phyloP scores from a whole-genome alignment of 441 rosid species.

The Euphorbia celastroides region DNA sequence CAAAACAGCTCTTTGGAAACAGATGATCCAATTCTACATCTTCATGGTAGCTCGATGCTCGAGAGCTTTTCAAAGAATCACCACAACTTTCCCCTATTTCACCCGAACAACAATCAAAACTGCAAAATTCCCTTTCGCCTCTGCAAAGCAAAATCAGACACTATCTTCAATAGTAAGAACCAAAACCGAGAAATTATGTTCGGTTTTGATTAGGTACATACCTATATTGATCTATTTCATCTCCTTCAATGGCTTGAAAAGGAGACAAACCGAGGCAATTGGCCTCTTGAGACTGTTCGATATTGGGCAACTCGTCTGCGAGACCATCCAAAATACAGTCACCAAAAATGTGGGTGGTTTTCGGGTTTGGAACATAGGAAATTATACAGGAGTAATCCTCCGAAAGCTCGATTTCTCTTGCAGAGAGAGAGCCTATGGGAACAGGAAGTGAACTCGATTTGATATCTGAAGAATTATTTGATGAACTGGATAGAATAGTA shows the following conservation, averaged over 20 bases:
- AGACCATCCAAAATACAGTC: conserved; percentile 55
- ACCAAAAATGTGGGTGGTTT: conserved; percentile 44
- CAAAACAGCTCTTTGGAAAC: conserved; percentile 24
- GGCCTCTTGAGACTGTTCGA: conserved; percentile 25
- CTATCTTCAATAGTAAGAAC: not conserved
- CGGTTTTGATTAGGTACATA: conserved; percentile 15
- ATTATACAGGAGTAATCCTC: conserved; percentile 59
- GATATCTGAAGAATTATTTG: conserved; percentile 22
- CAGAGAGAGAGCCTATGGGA: conserved; percentile 36
- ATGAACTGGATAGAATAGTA: conserved; percentile 20
- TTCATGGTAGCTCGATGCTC: conserved; percentile 36
- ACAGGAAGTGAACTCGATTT: conserved; percentile 37
- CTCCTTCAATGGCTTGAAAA: conserved; percentile 19
- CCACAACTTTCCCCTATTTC: conserved; percentile 20
- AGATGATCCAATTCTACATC: conserved; percentile 23
- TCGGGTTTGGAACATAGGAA: conserved; percentile 66
- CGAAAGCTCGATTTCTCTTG: conserved; percentile 45
- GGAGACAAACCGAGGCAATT: conserved; percentile 16
- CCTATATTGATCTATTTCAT: conserved; percentile 34
- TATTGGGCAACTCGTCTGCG: conserved; percentile 31
- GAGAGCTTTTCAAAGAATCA: conserved; percentile 25
- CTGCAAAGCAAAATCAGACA: conserved; percentile 14
- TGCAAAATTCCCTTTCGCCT: conserved; percentile 26
- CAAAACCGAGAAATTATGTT: not conserved
- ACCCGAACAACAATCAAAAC: conserved; percentile 28